Base-by-base conservation (phyloP, 345 rosid genomes). In the Anastatica hierochuntica region DNA sequence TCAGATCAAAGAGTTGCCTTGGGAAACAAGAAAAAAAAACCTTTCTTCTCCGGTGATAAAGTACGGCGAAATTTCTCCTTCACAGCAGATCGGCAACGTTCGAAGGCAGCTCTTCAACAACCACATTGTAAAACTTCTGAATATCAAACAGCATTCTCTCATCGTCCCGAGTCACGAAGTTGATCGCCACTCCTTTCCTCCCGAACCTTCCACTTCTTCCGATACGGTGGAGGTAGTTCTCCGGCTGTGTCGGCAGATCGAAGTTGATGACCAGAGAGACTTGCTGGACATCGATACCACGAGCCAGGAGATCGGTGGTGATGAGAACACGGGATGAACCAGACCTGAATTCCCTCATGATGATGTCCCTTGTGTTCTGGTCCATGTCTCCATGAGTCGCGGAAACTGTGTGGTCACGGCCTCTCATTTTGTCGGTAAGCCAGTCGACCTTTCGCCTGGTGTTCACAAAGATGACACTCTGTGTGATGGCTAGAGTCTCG, bases 371-470 rank as follows among this genome's bases (percentile, higher is more conserved):
- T 0, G 89, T 81, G 66, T 81, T 84, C 75, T 75, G 82, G 74
- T 84, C 88, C 92, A 78, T 81, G 51, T 83, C 85, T 45, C 85
- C 88, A 41, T 84, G 85, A 30, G 83, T 81, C 0, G 94, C 89
- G 1, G 86, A 84, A 42, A 84, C 82, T 0, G 89, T 84, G 60
- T 79, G 89, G 67, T 81, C 94, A 20, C 80, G 74, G 43, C 77
- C 53, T 44, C 83, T 62, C 86, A 79, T 74, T 54, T 84, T 77
- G 72, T 84, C 94, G 0, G 94, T 79, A 42, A 84, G 76, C 94
- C 94, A 81, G 34, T 81, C 94, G 0, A 81, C 94, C 74, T 84
- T 84, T 47, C 84, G 74, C 43, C 86, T 37, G 7, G 86, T 82
- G 74, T 84, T 84, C 10, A 81, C 86, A 10, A 84, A 84, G 49